phyloP scores from a whole-genome alignment of 2,329 filamentous ascomycete species.

The Fusarium sarcochroum region DNA sequence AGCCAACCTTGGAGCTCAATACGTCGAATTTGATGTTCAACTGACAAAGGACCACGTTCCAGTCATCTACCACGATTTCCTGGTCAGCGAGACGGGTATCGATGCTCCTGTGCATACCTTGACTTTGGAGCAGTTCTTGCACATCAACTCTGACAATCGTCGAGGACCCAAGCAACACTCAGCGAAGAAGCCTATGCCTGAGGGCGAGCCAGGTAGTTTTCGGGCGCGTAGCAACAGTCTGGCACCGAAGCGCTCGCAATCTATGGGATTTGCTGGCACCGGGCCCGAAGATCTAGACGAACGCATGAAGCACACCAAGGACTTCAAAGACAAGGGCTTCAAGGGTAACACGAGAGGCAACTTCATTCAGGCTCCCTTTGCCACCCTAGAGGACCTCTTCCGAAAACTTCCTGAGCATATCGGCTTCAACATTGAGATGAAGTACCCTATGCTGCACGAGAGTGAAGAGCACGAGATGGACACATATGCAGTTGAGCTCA shows the following conservation, averaged over 20 bases:
- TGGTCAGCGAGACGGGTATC: conserved; percentile 97
- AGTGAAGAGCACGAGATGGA: conserved; percentile 97
- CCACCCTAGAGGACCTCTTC: conserved; percentile 95
- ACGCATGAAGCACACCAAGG: conserved; percentile 96
- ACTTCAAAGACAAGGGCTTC: conserved; percentile 95
- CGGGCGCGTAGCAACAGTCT: conserved; percentile 57
- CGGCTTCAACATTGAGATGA: conserved; percentile 99
- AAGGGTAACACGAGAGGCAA: conserved; percentile 95
- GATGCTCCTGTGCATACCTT: conserved; percentile 96
- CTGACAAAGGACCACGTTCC: conserved; percentile 99
- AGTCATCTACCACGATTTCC: conserved; percentile 98
- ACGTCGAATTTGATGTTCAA: conserved; percentile 89
- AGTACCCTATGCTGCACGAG: conserved; percentile 98
- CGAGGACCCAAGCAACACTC: conserved; percentile 31
- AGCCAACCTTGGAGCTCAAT: conserved; percentile 87
- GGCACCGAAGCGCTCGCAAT: conserved; percentile 66
- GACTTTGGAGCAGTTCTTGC: conserved; percentile 94
- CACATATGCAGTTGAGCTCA: conserved; percentile 93
- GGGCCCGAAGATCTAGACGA: conserved; percentile 70
- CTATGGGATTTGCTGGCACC: conserved; percentile 65
- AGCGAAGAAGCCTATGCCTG: conserved; percentile 37
- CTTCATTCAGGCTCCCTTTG: conserved; percentile 96
- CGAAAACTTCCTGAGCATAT: conserved; percentile 83
- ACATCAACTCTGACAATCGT: conserved; percentile 76
- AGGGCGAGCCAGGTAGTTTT: conserved; percentile 52